A percentile compares a stretch with the other conserved stretches of the same genome.
Evolutionary conservation across 139 green algal genomes (phyloP).

Genomic region (Chara braunii): DNA sequence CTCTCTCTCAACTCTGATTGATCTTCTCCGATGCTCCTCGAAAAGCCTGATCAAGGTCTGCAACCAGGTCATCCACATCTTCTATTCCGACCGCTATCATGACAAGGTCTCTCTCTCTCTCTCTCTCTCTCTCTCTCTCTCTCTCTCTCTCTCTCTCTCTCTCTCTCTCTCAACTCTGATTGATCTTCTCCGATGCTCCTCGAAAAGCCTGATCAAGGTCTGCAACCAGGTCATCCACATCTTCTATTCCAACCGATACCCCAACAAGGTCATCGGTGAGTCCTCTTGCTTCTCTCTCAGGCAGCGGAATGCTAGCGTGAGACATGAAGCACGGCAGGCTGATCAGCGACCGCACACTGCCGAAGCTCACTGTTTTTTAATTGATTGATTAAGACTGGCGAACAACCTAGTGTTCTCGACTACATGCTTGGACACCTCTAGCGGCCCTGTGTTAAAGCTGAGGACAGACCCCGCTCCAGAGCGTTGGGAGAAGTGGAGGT

Average conservation of each 20-base stretch:
- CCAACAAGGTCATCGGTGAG: slow-evolving; percentile 91
- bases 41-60: slow-evolving; percentile 25
- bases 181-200: too few species aligned
- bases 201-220: slow-evolving; percentile 26
- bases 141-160: too few species aligned
- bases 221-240: slow-evolving; percentile 35
- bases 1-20: too few species aligned
- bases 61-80: slow-evolving; percentile 36
- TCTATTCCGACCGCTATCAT: slow-evolving; percentile 38
- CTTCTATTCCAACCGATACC: slow-evolving; percentile 59
- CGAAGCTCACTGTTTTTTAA: too few species aligned
- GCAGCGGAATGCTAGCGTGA: slow-evolving; percentile 75
- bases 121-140: too few species aligned
- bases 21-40: slow-evolving; percentile 17
- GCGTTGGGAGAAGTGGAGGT: slow-evolving; percentile 47
- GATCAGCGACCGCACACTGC: slow-evolving; percentile 76
- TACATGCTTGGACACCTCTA: slow-evolving; percentile 53
- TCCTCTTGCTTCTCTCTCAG: slow-evolving; percentile 73
- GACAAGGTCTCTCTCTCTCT: too few species aligned
- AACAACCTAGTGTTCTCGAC: slow-evolving; percentile 79
- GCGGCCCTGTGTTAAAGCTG: slow-evolving; percentile 49
- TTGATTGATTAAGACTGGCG: too few species aligned
- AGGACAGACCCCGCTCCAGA: slow-evolving; percentile 54
- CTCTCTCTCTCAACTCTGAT: too few species aligned
- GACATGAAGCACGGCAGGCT: slow-evolving; percentile 97